Evolutionary conservation across 805 yeast species (phyloP), one percentile per base, ranked within the genome.

Genomic region (Teunomyces pallodes): DNA sequence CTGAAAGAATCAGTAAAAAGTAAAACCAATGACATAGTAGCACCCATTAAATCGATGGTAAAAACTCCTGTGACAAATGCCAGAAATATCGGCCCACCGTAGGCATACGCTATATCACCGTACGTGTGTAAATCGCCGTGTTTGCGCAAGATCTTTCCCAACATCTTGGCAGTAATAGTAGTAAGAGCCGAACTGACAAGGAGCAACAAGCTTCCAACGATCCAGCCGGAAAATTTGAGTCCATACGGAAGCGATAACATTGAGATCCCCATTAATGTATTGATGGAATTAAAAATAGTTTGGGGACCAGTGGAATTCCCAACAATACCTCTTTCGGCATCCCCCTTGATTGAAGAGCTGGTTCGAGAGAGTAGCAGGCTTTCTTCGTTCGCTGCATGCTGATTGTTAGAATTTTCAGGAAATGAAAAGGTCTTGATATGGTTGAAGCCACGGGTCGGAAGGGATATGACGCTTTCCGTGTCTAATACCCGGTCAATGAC

Each of bases 91-190:
- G 84, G 70, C 1, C 96, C 96, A 60, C 85, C 89, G 0, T 91
- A 87, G n/a, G 89, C 87, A 57, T 81, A 84, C 3, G 95, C 96
- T 43, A 90, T 74, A 68, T 90, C 97, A 0, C 96, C 95, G 64
- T 90, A 90, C 0, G 96, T 87, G 75, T 86, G 83, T 46, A 90
- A 68, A 0, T 94, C 84, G 12, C 80, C 84, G 67, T 90, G 94
- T 0, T 90, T 84, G 52, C 85, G 90, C 77, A 90, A 77, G 54
- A 96, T 83, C 50, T 79, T 76, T 10, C 92, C 84, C 49, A 90
- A 72, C 44, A 89, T 69, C 5, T 76, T 76, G 7, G 96, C 96
- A 1, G 94, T 84, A 75, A 89, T 83, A 55, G 78, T 84, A 2
- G 96, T 90, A 27, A 83, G 67, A 9, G 71, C 43, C 1, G 94